Percentiles rank a stretch among this genome's conserved stretches.
These are phyloP conservation scores for Penstemon davidsonii DNA, from an alignment of 257 asterid species.

Conservation along the genomic window DNA sequence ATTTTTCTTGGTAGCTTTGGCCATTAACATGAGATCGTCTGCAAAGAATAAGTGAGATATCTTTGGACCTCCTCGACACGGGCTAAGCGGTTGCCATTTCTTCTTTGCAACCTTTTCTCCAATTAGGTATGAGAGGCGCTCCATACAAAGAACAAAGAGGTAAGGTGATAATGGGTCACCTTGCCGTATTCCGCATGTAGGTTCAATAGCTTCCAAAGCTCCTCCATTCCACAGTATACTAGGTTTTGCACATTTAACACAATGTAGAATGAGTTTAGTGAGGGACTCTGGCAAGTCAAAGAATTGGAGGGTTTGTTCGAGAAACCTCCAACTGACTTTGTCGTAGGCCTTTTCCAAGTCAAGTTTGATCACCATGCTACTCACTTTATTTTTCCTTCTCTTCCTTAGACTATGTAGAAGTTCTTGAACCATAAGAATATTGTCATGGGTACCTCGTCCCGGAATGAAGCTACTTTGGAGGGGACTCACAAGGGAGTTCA, in stretches of 20 bases:
- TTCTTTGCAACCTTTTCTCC: not conserved
- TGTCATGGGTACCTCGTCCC: not conserved
- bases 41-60: not conserved
- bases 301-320: not conserved
- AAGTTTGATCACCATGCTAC: too few relatives aligned
- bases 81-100: not conserved
- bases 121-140: not conserved
- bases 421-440: too few relatives aligned
- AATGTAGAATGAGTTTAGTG: not conserved
- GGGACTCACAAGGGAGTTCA: not conserved
- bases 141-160: not conserved
- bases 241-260: not conserved
- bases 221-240: not conserved
- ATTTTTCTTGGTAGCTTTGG: too few relatives aligned
- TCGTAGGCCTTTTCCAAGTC: not conserved
- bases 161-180: not conserved
- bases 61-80: not conserved
- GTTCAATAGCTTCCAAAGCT: not conserved
- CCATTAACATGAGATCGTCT: not conserved
- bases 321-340: not conserved
- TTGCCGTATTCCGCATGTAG: not conserved
- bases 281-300: not conserved
- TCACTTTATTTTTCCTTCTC: too few relatives aligned
- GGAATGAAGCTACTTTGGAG: not conserved
- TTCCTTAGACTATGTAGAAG: too few relatives aligned